Evolutionary conservation across 2,329 filamentous ascomycete species (phyloP).

Genomic region (Alternaria alternata): DNA sequence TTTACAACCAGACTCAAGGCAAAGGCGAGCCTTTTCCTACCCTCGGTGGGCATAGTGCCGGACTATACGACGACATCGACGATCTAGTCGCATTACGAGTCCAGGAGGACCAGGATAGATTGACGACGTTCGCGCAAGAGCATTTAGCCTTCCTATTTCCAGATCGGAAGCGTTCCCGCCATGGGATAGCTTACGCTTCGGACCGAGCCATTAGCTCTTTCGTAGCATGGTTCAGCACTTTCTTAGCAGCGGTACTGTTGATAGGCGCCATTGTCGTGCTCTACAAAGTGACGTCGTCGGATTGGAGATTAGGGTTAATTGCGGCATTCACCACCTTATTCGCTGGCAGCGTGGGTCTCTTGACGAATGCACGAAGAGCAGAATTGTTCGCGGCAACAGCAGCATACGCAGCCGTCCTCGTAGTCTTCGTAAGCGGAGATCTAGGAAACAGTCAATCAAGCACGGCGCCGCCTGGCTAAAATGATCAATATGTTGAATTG

Average conservation of each 20-base stretch:
- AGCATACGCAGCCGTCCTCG: conserved; percentile 26
- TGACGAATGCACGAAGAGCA: conserved; percentile 26
- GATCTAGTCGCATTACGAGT: too few relatives aligned
- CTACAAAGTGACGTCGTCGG: conserved; percentile 15
- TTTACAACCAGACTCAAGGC: too few relatives aligned
- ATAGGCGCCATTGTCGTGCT: conserved; percentile 22
- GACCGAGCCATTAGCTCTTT: conserved; percentile 17
- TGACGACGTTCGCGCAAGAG: too few relatives aligned
- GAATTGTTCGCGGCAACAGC: conserved; percentile 29
- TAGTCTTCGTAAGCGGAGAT: conserved; percentile 28
- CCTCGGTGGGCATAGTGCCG: too few relatives aligned
- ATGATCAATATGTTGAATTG: not conserved
- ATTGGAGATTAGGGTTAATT: conserved; percentile 15
- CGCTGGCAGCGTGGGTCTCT: conserved; percentile 21
- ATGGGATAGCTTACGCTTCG: too few relatives aligned
- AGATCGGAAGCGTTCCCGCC: too few relatives aligned
- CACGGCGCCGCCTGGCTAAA: not conserved
- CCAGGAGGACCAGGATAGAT: too few relatives aligned
- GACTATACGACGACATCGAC: too few relatives aligned
- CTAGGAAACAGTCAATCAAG: conserved; percentile 15
- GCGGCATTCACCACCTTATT: conserved; percentile 25
- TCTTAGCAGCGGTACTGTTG: too few relatives aligned
- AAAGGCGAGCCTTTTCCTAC: too few relatives aligned
- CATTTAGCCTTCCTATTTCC: too few relatives aligned
- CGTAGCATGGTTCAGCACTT: conserved; percentile 3